These are phyloP conservation scores for Acer campestre DNA, from an alignment of 345 rosid genomes.

Conservation along the genomic window DNA sequence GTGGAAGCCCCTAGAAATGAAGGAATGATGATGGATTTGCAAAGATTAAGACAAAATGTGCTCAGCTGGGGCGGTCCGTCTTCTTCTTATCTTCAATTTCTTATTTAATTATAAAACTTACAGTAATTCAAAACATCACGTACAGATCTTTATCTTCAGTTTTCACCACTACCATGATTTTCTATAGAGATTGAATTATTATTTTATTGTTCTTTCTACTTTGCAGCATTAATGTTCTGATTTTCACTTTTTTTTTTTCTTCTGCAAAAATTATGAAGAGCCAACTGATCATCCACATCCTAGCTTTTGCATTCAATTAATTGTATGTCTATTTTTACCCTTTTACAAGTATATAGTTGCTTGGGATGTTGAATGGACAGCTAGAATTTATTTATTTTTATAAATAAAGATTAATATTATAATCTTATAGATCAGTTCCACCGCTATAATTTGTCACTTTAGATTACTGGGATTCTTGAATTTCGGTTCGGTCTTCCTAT, in stretches of 20 bases:
- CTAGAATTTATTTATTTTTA: no score
- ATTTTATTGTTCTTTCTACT: background rate
- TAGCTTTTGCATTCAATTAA: background rate
- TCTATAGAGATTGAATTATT: background rate
- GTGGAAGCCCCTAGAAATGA: background rate
- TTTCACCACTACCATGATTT: constrained; percentile 14
- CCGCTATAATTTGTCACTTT: background rate
- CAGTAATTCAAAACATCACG: background rate
- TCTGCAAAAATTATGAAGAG: background rate
- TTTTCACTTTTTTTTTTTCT: background rate
- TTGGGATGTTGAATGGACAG: no score
- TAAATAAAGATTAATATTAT: background rate
- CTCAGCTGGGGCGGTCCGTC: constrained; percentile 1
- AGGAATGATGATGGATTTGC: background rate
- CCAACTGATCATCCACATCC: background rate
- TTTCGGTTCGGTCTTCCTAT: no score
- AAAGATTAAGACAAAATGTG: constrained; percentile 5
- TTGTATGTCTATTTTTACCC: no score
- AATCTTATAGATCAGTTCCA: background rate
- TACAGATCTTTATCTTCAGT: constrained; percentile 17
- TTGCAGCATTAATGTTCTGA: background rate
- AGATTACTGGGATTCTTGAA: background rate
- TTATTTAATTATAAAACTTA: constrained; percentile 8
- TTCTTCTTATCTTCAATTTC: constrained; percentile 5
- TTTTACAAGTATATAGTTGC: no score